Percentiles rank a stretch among this genome's conserved stretches.
Conservation (phyloP, 371 early-diverging fungal genomes). For the Mortierella sp. region DNA sequence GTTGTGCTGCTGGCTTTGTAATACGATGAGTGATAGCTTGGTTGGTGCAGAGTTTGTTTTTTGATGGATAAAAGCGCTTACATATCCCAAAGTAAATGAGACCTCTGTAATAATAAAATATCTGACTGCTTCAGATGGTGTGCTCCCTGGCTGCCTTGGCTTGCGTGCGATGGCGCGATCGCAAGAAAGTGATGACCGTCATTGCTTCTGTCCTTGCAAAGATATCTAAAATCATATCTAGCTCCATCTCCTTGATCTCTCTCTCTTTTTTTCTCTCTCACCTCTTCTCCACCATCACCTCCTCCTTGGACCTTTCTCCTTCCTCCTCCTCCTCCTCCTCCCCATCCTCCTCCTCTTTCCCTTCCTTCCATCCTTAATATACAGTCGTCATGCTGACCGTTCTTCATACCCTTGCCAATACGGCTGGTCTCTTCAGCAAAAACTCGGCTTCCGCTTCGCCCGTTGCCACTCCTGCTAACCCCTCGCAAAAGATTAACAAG, state of each 20-base stretch:
- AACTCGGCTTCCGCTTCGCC: conserved; percentile 17
- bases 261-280: conserved; percentile 1
- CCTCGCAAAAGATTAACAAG: conserved; percentile 40
- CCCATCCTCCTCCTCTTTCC: conserved; percentile 8
- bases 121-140: conserved; percentile 3
- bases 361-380: background rate
- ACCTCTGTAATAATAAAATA: background rate
- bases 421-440: conserved; percentile 46
- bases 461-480: conserved; percentile 7
- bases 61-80: background rate
- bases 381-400: conserved; percentile 42
- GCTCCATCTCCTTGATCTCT: background rate
- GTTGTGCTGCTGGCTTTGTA: background rate
- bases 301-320: no score
- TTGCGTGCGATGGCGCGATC: conserved; percentile 38
- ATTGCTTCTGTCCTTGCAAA: background rate
- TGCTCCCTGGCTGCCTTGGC: background rate
- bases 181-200: conserved; percentile 1
- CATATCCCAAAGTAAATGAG: background rate
- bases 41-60: background rate
- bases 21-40: background rate
- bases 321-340: conserved; percentile 6
- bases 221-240: background rate
- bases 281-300: no score
- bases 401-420: conserved; percentile 52